phyloP scores from a whole-genome alignment of 2,329 filamentous ascomycete genomes.

The Fusarium virguliforme region DNA sequence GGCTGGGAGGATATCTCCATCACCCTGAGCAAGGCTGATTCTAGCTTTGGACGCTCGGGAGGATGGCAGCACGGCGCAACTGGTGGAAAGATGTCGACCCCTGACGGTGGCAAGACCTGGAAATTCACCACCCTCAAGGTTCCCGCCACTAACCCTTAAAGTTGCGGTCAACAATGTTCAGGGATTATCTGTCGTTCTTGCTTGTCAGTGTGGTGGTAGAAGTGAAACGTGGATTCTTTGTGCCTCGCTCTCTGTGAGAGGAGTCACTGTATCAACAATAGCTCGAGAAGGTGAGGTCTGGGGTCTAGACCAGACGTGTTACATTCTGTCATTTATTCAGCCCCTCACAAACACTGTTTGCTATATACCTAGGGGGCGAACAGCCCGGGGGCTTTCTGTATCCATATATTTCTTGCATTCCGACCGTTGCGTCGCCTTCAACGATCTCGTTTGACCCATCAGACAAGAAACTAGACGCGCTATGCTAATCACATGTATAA shows the following conservation, averaged over 20 bases:
- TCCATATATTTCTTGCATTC: no score
- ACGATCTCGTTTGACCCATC: no score
- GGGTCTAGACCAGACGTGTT: not conserved
- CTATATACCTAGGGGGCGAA: not conserved
- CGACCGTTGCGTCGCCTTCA: no score
- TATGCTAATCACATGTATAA: no score
- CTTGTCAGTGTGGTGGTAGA: not conserved
- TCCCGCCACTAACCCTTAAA: slow-evolving; percentile 15
- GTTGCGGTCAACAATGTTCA: not conserved
- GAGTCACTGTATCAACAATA: not conserved
- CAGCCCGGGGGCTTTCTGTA: not conserved
- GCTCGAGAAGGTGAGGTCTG: no score
- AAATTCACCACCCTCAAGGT: slow-evolving; percentile 14
- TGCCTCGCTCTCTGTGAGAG: not conserved
- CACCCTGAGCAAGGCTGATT: slow-evolving; percentile 17
- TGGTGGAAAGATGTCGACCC: slow-evolving; percentile 27
- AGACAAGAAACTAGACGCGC: no score
- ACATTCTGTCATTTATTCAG: not conserved
- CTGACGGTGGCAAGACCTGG: slow-evolving; percentile 29
- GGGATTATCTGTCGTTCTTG: not conserved
- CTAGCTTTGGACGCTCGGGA: slow-evolving; percentile 14
- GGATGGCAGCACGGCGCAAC: slow-evolving; percentile 26
- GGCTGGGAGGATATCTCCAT: slow-evolving; percentile 32
- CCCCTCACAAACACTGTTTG: not conserved
- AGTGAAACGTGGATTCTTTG: not conserved